Evolutionary conservation across 2,329 filamentous ascomycete species (phyloP).

Genomic region (Colletotrichum sp.): DNA sequence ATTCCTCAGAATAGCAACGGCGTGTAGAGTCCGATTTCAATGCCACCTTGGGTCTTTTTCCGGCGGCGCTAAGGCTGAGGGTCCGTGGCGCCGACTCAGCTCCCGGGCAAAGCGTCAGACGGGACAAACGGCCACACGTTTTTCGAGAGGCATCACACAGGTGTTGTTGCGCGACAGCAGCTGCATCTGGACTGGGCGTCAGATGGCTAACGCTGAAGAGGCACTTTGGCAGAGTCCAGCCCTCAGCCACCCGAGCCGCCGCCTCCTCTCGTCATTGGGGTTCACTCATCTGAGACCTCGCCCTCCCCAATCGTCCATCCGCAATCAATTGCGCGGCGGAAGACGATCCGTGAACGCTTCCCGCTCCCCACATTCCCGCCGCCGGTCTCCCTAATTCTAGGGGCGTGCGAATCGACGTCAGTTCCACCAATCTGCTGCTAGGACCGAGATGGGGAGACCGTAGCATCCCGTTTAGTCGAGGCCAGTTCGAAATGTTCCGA

Average conservation of each 20-base stretch:
- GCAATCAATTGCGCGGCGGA: slow-evolving; percentile 15
- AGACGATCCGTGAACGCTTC: slow-evolving; percentile 21
- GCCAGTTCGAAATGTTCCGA: not conserved
- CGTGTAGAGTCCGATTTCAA: not conserved
- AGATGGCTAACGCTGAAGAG: not conserved
- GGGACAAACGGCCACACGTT: slow-evolving; percentile 1
- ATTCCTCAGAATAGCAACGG: not conserved
- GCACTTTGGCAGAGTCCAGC: not conserved
- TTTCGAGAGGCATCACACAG: not conserved
- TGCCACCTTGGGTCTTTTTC: not conserved
- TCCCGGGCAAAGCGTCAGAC: not conserved
- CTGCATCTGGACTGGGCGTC: not conserved
- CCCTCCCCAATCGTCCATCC: not conserved
- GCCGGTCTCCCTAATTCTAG: slow-evolving; percentile 1
- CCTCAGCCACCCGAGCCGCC: not conserved
- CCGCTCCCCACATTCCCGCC: slow-evolving; percentile 17
- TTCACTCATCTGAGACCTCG: not conserved
- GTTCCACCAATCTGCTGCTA: slow-evolving; percentile 18
- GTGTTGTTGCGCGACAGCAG: not conserved
- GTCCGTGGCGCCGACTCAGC: not conserved
- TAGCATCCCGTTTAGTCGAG: not conserved
- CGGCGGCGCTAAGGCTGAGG: not conserved
- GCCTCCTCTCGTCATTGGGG: not conserved
- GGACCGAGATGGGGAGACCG: not conserved
- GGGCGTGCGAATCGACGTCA: not conserved